phyloP scores from a whole-genome alignment of 345 rosid species.

The Schrenkiella parvula region DNA sequence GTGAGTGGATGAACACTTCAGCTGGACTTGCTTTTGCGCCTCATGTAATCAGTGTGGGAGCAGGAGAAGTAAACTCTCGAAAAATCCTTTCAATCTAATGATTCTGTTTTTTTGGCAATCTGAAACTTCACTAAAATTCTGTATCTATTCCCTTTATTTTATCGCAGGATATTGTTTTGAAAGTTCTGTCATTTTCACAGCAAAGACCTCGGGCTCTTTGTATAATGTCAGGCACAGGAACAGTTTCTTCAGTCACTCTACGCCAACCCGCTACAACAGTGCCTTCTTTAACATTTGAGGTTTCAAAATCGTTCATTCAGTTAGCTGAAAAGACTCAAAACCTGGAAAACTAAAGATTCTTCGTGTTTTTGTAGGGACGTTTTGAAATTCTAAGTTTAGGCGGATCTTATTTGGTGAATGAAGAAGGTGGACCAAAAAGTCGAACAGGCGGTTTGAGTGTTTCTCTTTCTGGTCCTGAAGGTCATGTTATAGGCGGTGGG shows the following conservation, averaged over 20 bases:
- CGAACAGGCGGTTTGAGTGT: conserved; percentile 93
- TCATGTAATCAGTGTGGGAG: conserved; percentile 73
- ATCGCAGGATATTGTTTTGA: conserved; percentile 78
- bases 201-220: conserved; percentile 91
- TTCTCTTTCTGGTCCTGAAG: conserved; percentile 89
- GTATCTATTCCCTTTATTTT: neutral
- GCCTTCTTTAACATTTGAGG: conserved; percentile 69
- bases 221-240: conserved; percentile 88
- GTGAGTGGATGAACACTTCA: conserved; percentile 98
- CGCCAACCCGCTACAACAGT: conserved; percentile 70
- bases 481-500: conserved; percentile 90
- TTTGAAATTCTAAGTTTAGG: conserved; percentile 94
- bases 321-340: neutral
- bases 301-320: conserved; percentile 26
- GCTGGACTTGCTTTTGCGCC: conserved; percentile 97
- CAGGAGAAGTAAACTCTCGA: conserved; percentile 63
- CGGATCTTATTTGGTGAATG: conserved; percentile 86
- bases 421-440: conserved; percentile 73
- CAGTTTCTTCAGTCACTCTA: conserved; percentile 80
- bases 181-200: conserved; percentile 72
- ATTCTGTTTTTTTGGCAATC: neutral
- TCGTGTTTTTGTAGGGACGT: conserved; percentile 56
- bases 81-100: neutral
- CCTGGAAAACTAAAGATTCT: neutral
- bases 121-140: neutral